Base-by-base conservation (phyloP, 164 flowering plant genomes). In the Stephania cephalantha region DNA sequence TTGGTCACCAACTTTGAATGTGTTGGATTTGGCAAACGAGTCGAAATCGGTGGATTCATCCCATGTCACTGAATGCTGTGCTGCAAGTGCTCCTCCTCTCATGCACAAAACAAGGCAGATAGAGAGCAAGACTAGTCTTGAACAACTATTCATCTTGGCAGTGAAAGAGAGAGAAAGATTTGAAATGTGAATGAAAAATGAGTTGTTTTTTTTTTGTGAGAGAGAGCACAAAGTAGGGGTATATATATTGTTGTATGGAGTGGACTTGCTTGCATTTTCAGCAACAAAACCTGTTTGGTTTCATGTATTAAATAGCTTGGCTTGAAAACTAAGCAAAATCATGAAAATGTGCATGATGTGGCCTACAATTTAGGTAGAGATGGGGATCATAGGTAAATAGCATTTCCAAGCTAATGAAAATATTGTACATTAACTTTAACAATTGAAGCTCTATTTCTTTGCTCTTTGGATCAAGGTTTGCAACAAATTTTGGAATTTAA, bases 1-100 rank as follows among this genome's bases (percentile, higher is more conserved):
- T 82, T 86, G 85, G 71, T 91, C 93, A 35, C 95, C 95, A 30
- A 88, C 89, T 68, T 83, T 86, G 85, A 91, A 91, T 17, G 87
- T 88, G n/a, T 81, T 79, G 13, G 71, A 76, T 18, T 88, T 79
- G 9, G 88, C 83, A 93, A 93, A 91, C 11, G 90, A 76, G 22
- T 63, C 69, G 73, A 85, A 84, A 75, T 89, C 91, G 13, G 88
- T 71, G 9, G 91, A 89, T 70, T 80, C 82, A 55, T 84, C 90
- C 95, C 95, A 91, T 2, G 91, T 91, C 9, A 91, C 91, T 0
- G 69, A 83, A 82, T 84, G 90, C 55, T 89, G 77, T 0, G 85
- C 78, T 22, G 88, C 91, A 35, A 50, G 12, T 30, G 80, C 83
- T 73, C 72, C 76, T 70, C 72, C 76, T 70, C 72, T 48, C 4